Evolutionary conservation across 306 rosid species (phyloP).

Genomic region (Prunus mira): DNA sequence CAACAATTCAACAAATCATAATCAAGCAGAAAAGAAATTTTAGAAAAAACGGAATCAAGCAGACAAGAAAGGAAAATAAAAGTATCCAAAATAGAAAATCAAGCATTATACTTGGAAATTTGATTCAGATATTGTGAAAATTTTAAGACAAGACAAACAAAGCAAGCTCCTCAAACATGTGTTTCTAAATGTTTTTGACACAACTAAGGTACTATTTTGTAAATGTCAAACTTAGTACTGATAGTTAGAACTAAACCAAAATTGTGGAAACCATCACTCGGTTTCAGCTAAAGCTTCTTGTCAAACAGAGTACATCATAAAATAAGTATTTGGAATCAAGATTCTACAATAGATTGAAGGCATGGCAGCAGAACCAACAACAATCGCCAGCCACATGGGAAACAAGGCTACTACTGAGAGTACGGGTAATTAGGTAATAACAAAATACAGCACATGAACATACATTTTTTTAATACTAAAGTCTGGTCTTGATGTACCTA

Average conservation of each 20-base stretch:
- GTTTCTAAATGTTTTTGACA: background rate
- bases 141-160: too few relatives aligned
- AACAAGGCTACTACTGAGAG: background rate
- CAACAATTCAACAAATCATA: too few relatives aligned
- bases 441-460: background rate
- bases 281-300: background rate
- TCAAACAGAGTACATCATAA: background rate
- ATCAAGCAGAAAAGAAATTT: too few relatives aligned
- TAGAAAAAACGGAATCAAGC: too few relatives aligned
- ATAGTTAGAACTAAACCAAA: background rate
- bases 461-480: background rate
- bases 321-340: background rate
- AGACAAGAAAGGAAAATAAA: too few relatives aligned
- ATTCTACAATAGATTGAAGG: background rate
- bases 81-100: background rate
- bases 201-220: too few relatives aligned
- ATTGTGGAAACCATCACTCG: background rate
- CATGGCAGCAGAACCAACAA: background rate
- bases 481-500: background rate
- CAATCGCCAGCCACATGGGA: slow-evolving; percentile 1
- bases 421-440: background rate
- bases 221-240: background rate
- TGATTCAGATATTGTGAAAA: background rate
- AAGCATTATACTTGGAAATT: background rate
- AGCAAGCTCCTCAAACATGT: slow-evolving; percentile 2